phyloP scores from a whole-genome alignment of 805 yeast genomes.

The Yamadazyma tumulicola region DNA sequence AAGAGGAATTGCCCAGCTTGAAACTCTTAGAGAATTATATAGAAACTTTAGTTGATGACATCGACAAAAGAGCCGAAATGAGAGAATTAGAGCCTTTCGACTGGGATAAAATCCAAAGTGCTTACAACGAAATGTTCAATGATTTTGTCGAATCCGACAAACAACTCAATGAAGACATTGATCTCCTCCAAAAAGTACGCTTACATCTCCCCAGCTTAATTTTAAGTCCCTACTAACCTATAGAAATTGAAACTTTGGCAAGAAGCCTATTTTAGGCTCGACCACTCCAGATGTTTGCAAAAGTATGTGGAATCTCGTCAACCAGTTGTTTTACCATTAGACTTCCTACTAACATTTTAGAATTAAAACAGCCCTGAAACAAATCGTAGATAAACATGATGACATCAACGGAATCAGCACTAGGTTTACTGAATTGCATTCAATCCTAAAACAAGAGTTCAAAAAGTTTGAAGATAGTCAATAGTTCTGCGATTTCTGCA shows the following conservation, averaged over 20 bases:
- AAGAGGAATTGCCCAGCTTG: background rate
- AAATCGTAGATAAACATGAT: background rate
- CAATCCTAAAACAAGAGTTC: background rate
- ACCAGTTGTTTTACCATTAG: no score
- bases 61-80: background rate
- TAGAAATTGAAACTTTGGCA: constrained; percentile 9
- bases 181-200: constrained; percentile 3
- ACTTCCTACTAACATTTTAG: no score
- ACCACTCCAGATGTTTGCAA: constrained; percentile 5
- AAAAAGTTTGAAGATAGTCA: constrained; percentile 1
- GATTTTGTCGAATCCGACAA: constrained; percentile 17
- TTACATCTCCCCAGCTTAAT: background rate
- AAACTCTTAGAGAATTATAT: constrained; percentile 1
- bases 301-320: constrained; percentile 6
- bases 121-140: constrained; percentile 17
- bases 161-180: constrained; percentile 10
- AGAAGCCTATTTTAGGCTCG: constrained; percentile 5
- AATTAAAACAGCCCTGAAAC: background rate
- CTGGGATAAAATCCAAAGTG: constrained; percentile 18
- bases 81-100: constrained; percentile 15
- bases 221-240: constrained; percentile 1
- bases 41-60: background rate
- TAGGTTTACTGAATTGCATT: background rate
- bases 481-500: no score
- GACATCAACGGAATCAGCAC: background rate